Base-by-base conservation (phyloP, 768 basidiomycete species). In the Naganishia friedmannii region DNA sequence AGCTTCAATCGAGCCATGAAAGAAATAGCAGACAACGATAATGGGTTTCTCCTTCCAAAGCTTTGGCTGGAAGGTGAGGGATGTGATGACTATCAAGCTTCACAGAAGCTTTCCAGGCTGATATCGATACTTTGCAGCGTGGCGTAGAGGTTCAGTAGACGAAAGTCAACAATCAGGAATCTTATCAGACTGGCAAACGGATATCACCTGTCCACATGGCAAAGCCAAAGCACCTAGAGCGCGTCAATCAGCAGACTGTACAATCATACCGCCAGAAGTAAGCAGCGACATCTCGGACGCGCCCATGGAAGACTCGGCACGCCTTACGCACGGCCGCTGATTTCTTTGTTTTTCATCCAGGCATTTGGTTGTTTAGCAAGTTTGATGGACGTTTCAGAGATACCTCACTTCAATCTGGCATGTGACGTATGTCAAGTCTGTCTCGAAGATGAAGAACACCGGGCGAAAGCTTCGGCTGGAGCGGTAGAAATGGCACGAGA, bases 131-230 rank as follows among this genome's bases (percentile, higher is more conserved):
- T 21, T n/a, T 53, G 51, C 19, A 66, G 48, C 51, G 9, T 53
- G 53, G 65, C 65, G 19, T 10, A 31, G 31, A 53, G 65, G 65
- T 10, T 39, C n/a, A 15, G n/a, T 66, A 17, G 23, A 53, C 9
- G 10, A 6, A 6, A 37, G 8, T 17, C n/a, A 54, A 3, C 32
- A 29, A 15, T 32, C 45, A 1, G 69, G 32, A 7, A 39, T 65
- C 9, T 7, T 28, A 13, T 31, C 55, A 21, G 46, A 69, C 21
- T 69, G 45, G 32, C n/a, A 31, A 19, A 31, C 39, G 23, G 68
- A 46, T n/a, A 60, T 69, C 29, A 28, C 68, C 10, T 69, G 68
- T 31, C 42, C 39, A 21, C 68, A 69, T 63, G 68, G 68, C 31
- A 60, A 60, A 34, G 55, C 68, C 37, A 51, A 45, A 29, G 23